These are phyloP conservation scores for Collybiopsis luxurians DNA, from an alignment of 768 basidiomycete species.

Conservation along the genomic window DNA sequence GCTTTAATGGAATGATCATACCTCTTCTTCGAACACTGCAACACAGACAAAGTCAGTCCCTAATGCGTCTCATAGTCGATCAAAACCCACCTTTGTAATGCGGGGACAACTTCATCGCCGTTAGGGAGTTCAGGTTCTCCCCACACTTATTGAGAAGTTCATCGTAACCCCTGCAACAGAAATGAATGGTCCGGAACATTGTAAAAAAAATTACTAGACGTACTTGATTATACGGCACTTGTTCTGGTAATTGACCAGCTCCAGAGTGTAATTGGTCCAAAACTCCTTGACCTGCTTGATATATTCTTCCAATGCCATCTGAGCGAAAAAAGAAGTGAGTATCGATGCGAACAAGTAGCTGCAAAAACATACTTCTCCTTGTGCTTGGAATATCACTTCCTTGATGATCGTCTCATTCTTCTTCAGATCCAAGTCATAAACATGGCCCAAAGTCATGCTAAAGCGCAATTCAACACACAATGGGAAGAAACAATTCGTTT, in stretches of 20 bases:
- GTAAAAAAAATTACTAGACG: conserved; percentile 13
- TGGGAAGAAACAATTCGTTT: background rate
- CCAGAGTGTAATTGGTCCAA: conserved; percentile 94
- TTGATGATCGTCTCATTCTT: conserved; percentile 89
- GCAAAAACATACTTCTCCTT: conserved; percentile 73
- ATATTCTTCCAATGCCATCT: conserved; percentile 96
- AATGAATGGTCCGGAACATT: conserved; percentile 10
- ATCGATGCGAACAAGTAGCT: background rate
- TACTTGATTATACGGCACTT: conserved; percentile 94
- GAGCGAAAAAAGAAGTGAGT: conserved; percentile 22
- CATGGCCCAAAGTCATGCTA: conserved; percentile 93
- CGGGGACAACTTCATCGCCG: conserved; percentile 96
- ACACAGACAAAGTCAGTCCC: conserved; percentile 8
- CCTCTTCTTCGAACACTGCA: conserved; percentile 87
- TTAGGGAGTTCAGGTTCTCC: conserved; percentile 93
- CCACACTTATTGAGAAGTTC: conserved; percentile 96
- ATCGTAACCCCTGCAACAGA: conserved; percentile 79
- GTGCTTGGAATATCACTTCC: conserved; percentile 94
- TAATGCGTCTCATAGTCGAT: conserved; percentile 7
- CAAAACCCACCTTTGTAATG: conserved; percentile 83
- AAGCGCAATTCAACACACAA: background rate
- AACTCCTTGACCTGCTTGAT: conserved; percentile 95
- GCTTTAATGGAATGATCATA: conserved; percentile 20
- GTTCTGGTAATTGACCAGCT: conserved; percentile 97
- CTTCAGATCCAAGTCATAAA: conserved; percentile 96